A percentile compares a stretch with the other conserved stretches of the same genome.
phyloP scores from a whole-genome alignment of 768 basidiomycete species.

The Tylopilus subfusipes region DNA sequence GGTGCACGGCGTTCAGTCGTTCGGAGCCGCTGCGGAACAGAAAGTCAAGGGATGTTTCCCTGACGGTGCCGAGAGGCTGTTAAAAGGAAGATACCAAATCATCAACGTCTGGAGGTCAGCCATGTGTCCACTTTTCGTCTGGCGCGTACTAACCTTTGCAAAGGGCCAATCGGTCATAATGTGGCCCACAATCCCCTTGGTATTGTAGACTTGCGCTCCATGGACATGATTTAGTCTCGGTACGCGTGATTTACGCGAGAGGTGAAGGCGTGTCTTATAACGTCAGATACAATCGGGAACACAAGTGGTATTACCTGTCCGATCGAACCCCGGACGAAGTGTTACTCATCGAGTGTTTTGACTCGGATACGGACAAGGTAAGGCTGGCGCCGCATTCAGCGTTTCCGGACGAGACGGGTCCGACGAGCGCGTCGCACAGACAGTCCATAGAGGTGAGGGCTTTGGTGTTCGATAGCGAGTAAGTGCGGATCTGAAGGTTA shows the following conservation, averaged over 20 bases:
- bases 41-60: slow-evolving; percentile 25
- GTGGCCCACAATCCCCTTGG: slow-evolving; percentile 1
- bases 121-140: background rate
- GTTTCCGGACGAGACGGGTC: slow-evolving; percentile 17
- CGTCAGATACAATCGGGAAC: slow-evolving; percentile 33
- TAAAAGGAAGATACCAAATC: slow-evolving; percentile 37
- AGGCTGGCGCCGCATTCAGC: slow-evolving; percentile 34
- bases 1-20: background rate
- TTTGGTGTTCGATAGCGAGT: background rate
- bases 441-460: background rate
- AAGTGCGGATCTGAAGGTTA: background rate
- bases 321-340: slow-evolving; percentile 38
- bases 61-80: slow-evolving; percentile 40
- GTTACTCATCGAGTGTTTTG: slow-evolving; percentile 40
- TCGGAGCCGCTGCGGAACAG: background rate
- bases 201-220: background rate
- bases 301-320: slow-evolving; percentile 37
- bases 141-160: background rate
- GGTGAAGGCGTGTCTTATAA: slow-evolving; percentile 22
- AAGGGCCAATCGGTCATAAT: background rate
- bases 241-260: slow-evolving; percentile 31
- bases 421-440: background rate
- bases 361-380: slow-evolving; percentile 36
- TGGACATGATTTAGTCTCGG: slow-evolving; percentile 7
- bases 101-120: slow-evolving; percentile 42